Conservation (phyloP, 768 basidiomycete species). For the Mycena chlorophos region DNA sequence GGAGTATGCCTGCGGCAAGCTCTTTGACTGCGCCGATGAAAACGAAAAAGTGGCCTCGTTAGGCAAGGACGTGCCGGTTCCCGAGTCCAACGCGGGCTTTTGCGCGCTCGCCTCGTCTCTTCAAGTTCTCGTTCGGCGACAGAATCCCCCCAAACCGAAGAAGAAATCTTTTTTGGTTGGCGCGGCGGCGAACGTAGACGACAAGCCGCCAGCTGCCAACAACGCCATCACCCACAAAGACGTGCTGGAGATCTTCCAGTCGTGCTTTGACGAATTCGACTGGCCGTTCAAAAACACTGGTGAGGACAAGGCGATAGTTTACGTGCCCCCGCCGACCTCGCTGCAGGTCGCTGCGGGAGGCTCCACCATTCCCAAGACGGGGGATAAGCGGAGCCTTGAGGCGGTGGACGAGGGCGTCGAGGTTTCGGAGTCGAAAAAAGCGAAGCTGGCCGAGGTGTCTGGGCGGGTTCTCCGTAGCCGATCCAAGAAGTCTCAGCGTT, state of each 20-base stretch:
- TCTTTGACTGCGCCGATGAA: constrained; percentile 4
- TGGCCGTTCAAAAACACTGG: not conserved
- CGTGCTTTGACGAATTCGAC: not conserved
- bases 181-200: too few relatives aligned
- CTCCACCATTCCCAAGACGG: not conserved
- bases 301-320: not conserved
- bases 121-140: too few relatives aligned
- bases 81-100: not conserved
- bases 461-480: too few relatives aligned
- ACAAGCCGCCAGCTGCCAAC: too few relatives aligned
- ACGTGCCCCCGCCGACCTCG: not conserved
- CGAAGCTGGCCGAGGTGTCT: too few relatives aligned
- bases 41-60: not conserved
- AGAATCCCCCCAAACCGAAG: too few relatives aligned
- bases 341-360: not conserved
- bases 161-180: too few relatives aligned
- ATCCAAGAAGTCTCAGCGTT: too few relatives aligned
- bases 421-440: too few relatives aligned
- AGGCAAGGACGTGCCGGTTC: not conserved
- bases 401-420: not conserved
- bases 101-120: too few relatives aligned
- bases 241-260: not conserved
- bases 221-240: not conserved
- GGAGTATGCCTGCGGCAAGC: not conserved
- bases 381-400: not conserved